Evolutionary conservation across 306 rosid genomes (phyloP).

Genomic region (Inga oerstediana): DNA sequence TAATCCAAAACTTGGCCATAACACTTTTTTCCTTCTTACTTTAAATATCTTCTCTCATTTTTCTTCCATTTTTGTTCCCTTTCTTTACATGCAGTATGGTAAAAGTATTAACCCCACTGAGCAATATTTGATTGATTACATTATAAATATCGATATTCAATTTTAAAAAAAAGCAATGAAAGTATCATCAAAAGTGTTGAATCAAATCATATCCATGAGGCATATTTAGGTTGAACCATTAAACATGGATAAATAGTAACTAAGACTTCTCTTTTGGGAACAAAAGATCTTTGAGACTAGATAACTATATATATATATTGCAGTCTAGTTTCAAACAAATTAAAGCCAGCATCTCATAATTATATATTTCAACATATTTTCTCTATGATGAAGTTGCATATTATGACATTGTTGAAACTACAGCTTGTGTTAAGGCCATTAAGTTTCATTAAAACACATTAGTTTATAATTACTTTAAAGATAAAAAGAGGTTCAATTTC

Average conservation of each 20-base stretch:
- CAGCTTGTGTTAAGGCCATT: neutral
- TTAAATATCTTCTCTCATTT: too few relatives aligned
- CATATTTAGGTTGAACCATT: neutral
- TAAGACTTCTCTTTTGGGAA: conserved; percentile 1
- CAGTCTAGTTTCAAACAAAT: neutral
- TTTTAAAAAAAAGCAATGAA: neutral
- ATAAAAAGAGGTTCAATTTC: neutral
- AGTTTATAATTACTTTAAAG: neutral
- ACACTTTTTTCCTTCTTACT: neutral
- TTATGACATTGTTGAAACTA: conserved; percentile 5
- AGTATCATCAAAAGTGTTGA: neutral
- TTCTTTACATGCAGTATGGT: neutral
- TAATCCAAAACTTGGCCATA: neutral
- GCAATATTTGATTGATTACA: neutral
- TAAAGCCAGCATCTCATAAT: neutral
- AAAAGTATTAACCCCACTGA: neutral
- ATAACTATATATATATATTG: neutral
- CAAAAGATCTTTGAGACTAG: neutral
- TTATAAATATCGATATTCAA: neutral
- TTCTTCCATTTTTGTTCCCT: too few relatives aligned
- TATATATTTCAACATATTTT: neutral
- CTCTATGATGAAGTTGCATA: neutral
- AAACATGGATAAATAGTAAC: neutral
- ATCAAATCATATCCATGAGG: neutral
- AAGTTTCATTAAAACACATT: conserved; percentile 2